Conservation (phyloP, 345 rosid genomes). For the Corchorus capsularis region DNA sequence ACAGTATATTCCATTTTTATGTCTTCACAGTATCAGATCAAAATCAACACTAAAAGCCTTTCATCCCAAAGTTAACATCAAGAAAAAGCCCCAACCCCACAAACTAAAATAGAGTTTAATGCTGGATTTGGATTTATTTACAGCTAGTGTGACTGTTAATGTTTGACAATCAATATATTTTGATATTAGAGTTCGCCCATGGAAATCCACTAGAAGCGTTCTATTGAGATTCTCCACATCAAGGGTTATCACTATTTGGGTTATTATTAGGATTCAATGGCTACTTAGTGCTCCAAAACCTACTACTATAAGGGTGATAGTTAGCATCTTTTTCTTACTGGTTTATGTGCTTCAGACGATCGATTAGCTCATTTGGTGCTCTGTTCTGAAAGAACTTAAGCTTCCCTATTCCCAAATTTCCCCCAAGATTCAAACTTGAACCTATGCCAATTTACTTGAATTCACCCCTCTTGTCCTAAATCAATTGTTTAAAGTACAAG, state of each 20-base stretch:
- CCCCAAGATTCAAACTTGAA: not conserved
- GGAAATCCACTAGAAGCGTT: not conserved
- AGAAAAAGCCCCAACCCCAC: conserved; percentile 2
- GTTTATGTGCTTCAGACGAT: not conserved
- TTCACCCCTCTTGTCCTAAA: not conserved
- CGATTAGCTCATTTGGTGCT: not conserved
- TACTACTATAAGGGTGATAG: not conserved
- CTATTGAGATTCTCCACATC: not conserved
- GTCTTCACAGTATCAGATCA: not conserved
- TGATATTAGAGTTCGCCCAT: not conserved
- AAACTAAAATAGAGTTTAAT: not conserved
- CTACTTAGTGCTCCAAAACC: not conserved
- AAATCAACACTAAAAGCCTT: not conserved
- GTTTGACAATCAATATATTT: not conserved
- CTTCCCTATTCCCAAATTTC: not conserved
- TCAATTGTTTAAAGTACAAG: conserved; percentile 1
- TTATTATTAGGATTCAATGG: not conserved
- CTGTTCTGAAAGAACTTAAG: not conserved
- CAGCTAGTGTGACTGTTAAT: no score
- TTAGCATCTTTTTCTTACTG: not conserved
- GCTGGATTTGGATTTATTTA: no score
- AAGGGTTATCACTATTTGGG: not conserved
- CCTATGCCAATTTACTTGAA: not conserved
- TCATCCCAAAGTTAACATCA: not conserved
- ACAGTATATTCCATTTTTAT: not conserved